A percentile compares a stretch with the other conserved stretches of the same genome.
Evolutionary conservation across 495 filamentous ascomycete genomes (phyloP).

Genomic region (Clohesyomyces aquaticus): DNA sequence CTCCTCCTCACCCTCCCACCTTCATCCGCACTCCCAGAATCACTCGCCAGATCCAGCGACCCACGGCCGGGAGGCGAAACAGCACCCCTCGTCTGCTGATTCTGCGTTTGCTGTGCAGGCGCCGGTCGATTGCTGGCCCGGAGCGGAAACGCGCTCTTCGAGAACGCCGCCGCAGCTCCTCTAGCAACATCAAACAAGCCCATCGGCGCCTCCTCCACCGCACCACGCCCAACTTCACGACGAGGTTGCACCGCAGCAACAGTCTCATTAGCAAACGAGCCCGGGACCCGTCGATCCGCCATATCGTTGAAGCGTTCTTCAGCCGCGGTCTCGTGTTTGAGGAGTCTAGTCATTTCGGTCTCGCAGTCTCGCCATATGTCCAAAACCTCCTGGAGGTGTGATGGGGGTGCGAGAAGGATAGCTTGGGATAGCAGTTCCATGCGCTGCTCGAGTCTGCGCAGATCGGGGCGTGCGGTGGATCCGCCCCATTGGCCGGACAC

Average conservation of each 20-base stretch:
- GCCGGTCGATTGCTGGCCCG: conserved; percentile 37
- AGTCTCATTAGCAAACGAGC: conserved; percentile 58
- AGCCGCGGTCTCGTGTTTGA: conserved; percentile 71
- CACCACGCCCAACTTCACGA: conserved; percentile 45
- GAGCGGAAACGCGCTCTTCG: conserved; percentile 64
- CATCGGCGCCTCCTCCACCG: conserved; percentile 78
- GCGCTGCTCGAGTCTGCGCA: conserved; percentile 75
- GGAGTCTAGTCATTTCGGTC: conserved; percentile 73
- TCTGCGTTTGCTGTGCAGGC: neutral
- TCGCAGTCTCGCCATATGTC: conserved; percentile 84
- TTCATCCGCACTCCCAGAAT: conserved; percentile 39
- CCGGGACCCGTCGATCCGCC: conserved; percentile 59
- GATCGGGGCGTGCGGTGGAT: conserved; percentile 52
- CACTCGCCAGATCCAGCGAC: conserved; percentile 32
- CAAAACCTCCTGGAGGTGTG: conserved; percentile 81
- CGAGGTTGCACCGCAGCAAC: conserved; percentile 45
- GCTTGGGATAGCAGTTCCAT: conserved; percentile 90
- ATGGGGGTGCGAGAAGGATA: conserved; percentile 76
- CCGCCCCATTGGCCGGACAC: conserved; percentile 50
- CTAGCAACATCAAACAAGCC: conserved; percentile 90
- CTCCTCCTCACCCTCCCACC: conserved; percentile 47
- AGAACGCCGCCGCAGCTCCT: conserved; percentile 75
- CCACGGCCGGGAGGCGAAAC: conserved; percentile 9
- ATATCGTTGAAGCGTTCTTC: conserved; percentile 61
- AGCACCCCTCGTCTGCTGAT: too few relatives aligned